Base-by-base conservation (phyloP, 1,284 basidiomycete genomes). In the Fomes fomentarius region DNA sequence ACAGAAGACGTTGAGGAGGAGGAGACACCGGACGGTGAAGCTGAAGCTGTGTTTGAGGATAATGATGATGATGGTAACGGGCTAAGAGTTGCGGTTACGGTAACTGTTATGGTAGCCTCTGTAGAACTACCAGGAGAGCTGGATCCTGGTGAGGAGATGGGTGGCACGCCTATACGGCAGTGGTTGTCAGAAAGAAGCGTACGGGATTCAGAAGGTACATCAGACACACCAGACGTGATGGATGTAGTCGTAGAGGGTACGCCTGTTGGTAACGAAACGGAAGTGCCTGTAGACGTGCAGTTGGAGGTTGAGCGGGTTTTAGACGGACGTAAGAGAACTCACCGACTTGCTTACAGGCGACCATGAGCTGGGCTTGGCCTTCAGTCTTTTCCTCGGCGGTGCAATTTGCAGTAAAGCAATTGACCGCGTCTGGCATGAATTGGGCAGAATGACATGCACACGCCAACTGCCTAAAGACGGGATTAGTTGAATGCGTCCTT, bases 341-440 rank as follows among this genome's bases (percentile, higher is more conserved):
- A 64, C 63, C 60, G 19, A 51, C 34, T 6, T 26, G 42, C 10
- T 34, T 41, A 41, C 63, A 64, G 6, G 52, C 49, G 21, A 25
- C 47, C 49, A 56, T 43, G 17, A 64, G 48, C 28, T 40, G 41
- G 19, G 49, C 52, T 28, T 59, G 50, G 10, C 60, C 63, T 7
- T 38, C n/a, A 42, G 57, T 46, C 24, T 56, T 56, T 21, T 62
- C 63, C 10, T 40, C 45, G 4, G 57, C 28, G 12, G 48, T 49
- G 48, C 63, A 64, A 22, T 52, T 51, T 6, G 44, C 34, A 30
- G 50, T 50, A 58, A 64, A 61, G 50, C 63, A 64, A 40, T 54
- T 49, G 30, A 62, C 54, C 10, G 61, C 56, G 24, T 51, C 51
- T 2, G 58, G 51, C 38, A 62, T 38, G 53, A 64, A 64, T 10